Percentiles rank a stretch among this genome's conserved stretches.
Conservation (phyloP, 2,329 filamentous ascomycete genomes). For the Monascus ruber region DNA sequence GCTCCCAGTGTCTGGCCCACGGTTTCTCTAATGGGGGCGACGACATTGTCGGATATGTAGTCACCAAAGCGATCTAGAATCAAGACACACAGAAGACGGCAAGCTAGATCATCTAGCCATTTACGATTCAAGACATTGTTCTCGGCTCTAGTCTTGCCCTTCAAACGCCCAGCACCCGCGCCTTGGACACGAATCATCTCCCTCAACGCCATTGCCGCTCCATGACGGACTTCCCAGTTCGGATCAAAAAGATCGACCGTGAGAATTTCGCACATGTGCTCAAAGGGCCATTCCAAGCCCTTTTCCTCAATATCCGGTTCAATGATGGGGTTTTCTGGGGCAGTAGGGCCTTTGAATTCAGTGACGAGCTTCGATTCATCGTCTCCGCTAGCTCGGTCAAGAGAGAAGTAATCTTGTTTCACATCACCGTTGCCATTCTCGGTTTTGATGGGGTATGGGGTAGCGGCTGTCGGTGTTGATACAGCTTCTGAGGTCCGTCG, state of each 20-base stretch:
- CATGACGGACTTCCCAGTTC: conserved; percentile 91
- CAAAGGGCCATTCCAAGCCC: conserved; percentile 84
- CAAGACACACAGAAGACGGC: conserved; percentile 84
- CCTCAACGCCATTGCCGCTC: conserved; percentile 86
- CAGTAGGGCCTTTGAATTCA: conserved; percentile 78
- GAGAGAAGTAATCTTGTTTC: conserved; percentile 74
- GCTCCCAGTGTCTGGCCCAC: conserved; percentile 89
- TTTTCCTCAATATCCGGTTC: conserved; percentile 66
- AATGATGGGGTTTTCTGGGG: conserved; percentile 76
- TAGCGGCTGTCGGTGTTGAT: conserved; percentile 45
- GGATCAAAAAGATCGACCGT: conserved; percentile 88
- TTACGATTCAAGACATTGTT: conserved; percentile 70
- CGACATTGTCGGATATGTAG: conserved; percentile 93
- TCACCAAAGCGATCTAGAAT: conserved; percentile 97
- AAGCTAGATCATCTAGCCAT: conserved; percentile 94
- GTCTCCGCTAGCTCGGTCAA: conserved; percentile 69
- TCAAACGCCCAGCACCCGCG: conserved; percentile 67
- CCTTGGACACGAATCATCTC: conserved; percentile 91
- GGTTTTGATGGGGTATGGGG: conserved; percentile 48
- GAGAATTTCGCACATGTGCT: conserved; percentile 85
- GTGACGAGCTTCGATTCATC: conserved; percentile 88
- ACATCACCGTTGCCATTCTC: conserved; percentile 53
- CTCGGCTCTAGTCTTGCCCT: conserved; percentile 56
- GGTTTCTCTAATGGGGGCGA: conserved; percentile 90
- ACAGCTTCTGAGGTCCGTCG: conserved; percentile 53